Evolutionary conservation across 1,284 basidiomycete genomes (phyloP), one percentile per base, ranked within the genome.

Genomic region (Microbotryomycetes sp.): DNA sequence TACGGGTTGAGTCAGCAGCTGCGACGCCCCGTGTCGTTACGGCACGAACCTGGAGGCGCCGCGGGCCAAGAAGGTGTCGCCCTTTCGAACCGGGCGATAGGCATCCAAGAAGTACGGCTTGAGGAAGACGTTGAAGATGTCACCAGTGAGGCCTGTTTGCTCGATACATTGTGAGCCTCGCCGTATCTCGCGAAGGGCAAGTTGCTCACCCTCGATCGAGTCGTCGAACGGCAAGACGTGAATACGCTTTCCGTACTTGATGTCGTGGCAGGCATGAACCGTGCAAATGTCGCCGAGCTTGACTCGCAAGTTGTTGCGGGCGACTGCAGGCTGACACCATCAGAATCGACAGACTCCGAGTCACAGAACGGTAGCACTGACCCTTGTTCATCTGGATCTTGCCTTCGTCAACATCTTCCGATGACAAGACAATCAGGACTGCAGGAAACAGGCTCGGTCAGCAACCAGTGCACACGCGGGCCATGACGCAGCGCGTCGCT

Each of bases 41-140:
- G 24, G 23, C 18, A 52, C 59, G 41, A 4, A 92, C 69, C 92
- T 81, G 88, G 93, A 93, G 62, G 91, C 94, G 72, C 94, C 96
- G 68, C 94, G 89, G 65, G 97, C 93, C 59, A 97, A 87, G 86
- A 99, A 99, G 13, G 94, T 97, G 76, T 98, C 96, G 57, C 94
- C 93, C 81, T 91, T 92, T 73, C 90, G 85, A 51, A 97, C 85
- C 27, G 93, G 91, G 45, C 91, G 86, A 79, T 96, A 96, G 7
- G 91, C 91, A 78, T 98, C 96, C n/a, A 98, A 84, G 87, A 99
- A 99, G 78, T 99, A 99, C 0, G 94, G 96, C 81, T 83, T 97
- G 68, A 99, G 85, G 79, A 94, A 98, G 52, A 98, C 93, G 73
- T 99, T 96, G 72, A 98, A 99, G 68, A 99, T 83, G 79, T 98